phyloP scores from a whole-genome alignment of 306 rosid species.

The Dalbergia oliveri region DNA sequence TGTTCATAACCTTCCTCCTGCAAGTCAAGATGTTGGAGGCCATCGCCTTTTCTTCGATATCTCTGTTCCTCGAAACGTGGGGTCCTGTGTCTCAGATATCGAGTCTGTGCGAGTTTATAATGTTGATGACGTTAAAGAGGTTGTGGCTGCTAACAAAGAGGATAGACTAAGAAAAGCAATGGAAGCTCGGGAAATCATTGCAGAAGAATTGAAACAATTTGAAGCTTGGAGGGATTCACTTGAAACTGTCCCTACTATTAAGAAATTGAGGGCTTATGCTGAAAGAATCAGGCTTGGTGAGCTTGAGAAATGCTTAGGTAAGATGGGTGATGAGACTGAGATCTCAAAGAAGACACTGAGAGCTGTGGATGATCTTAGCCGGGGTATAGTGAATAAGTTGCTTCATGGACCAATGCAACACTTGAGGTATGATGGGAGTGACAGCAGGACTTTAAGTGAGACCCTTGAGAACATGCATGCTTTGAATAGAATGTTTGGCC shows the following conservation, averaged over 20 bases:
- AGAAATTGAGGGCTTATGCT: conserved; percentile 94
- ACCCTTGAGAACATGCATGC: conserved; percentile 99
- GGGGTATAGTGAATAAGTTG: conserved; percentile 94
- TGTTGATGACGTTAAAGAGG: conserved; percentile 96
- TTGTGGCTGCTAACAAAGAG: conserved; percentile 98
- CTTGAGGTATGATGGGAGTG: conserved; percentile 96
- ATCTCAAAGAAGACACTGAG: conserved; percentile 85
- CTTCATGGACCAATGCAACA: conserved; percentile 99
- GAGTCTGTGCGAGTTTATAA: conserved; percentile 76
- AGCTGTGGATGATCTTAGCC: conserved; percentile 97
- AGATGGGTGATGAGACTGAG: conserved; percentile 96
- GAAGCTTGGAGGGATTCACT: conserved; percentile 98
- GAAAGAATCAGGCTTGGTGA: conserved; percentile 94
- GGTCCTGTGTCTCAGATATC: conserved; percentile 81
- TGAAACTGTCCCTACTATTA: conserved; percentile 98
- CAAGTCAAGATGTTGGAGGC: conserved; percentile 74
- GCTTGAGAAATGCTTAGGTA: conserved; percentile 91
- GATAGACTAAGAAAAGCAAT: conserved; percentile 89
- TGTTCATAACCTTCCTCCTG: conserved; percentile 77
- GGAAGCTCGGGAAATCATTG: conserved; percentile 94
- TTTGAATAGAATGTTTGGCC: conserved; percentile 97
- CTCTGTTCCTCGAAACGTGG: conserved; percentile 94
- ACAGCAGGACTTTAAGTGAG: conserved; percentile 87
- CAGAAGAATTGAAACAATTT: conserved; percentile 92
- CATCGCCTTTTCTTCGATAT: conserved; percentile 82